phyloP scores from a whole-genome alignment of 1,284 basidiomycete genomes.

The Puccinia coronata region DNA sequence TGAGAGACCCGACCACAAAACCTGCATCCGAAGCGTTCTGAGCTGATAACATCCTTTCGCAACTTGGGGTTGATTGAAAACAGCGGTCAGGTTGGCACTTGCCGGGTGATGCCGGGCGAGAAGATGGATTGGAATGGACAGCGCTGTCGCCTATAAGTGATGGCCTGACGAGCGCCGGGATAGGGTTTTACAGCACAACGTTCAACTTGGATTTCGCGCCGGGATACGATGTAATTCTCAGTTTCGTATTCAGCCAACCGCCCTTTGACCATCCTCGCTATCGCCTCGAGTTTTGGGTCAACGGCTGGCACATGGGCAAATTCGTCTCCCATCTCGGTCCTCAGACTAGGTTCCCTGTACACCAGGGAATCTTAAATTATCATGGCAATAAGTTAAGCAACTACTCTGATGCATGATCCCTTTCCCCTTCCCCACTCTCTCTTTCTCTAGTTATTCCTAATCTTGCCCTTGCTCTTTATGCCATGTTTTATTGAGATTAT shows the following conservation, averaged over 20 bases:
- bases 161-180: constrained; percentile 25
- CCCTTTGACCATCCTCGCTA: constrained; percentile 59
- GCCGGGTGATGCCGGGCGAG: neutral
- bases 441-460: no score
- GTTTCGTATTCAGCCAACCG: constrained; percentile 25
- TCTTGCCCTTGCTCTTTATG: neutral
- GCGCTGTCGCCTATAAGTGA: constrained; percentile 22
- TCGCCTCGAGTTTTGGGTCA: constrained; percentile 72
- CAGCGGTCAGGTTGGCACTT: constrained; percentile 48
- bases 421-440: neutral
- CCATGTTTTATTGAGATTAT: no score
- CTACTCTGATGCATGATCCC: constrained; percentile 55
- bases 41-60: neutral
- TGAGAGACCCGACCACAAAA: neutral
- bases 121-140: neutral
- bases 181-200: constrained; percentile 42
- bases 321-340: constrained; percentile 71
- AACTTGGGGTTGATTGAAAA: neutral
- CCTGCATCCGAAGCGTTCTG: neutral
- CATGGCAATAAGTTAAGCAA: constrained; percentile 67
- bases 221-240: constrained; percentile 45
- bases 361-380: constrained; percentile 72
- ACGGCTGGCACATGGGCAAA: constrained; percentile 85
- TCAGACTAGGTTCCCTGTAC: constrained; percentile 74
- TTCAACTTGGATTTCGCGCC: constrained; percentile 11